Evolutionary conservation across 768 basidiomycete genomes (phyloP).

Genomic region (Hydnomerulius pinastri): DNA sequence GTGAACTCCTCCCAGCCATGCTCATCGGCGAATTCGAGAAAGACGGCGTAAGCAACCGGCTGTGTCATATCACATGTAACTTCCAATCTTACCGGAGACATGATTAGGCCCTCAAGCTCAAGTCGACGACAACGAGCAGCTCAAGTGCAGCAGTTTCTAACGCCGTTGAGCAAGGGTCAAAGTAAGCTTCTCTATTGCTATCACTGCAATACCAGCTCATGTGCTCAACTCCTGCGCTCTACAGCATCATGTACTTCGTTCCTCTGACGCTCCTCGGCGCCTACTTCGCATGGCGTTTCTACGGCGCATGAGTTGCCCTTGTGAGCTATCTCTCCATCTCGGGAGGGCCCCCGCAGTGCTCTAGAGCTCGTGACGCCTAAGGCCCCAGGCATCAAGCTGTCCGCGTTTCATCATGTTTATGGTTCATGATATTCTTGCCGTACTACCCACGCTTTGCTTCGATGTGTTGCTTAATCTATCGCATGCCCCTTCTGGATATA

Average conservation of each 20-base stretch:
- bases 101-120: conserved; percentile 51
- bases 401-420: conserved; percentile 6
- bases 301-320: conserved; percentile 40
- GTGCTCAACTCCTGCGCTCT: conserved; percentile 7
- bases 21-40: conserved; percentile 82
- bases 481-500: conserved; percentile 17
- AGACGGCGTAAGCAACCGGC: conserved; percentile 49
- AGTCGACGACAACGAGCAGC: conserved; percentile 49
- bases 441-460: neutral
- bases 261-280: conserved; percentile 78
- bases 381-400: too few species aligned
- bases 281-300: conserved; percentile 88
- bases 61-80: conserved; percentile 4
- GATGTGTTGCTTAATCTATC: conserved; percentile 16
- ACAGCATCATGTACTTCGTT: conserved; percentile 79
- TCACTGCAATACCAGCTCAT: conserved; percentile 4
- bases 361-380: neutral
- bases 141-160: conserved; percentile 40
- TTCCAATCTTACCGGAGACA: neutral
- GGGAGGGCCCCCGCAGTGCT: neutral
- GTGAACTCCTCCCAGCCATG: conserved; percentile 77
- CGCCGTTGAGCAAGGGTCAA: conserved; percentile 68
- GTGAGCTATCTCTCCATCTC: too few species aligned
- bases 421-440: conserved; percentile 13
- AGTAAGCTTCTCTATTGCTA: conserved; percentile 42